phyloP scores from a whole-genome alignment of 2,329 filamentous ascomycete species.

The Fusarium albosuccineum region DNA sequence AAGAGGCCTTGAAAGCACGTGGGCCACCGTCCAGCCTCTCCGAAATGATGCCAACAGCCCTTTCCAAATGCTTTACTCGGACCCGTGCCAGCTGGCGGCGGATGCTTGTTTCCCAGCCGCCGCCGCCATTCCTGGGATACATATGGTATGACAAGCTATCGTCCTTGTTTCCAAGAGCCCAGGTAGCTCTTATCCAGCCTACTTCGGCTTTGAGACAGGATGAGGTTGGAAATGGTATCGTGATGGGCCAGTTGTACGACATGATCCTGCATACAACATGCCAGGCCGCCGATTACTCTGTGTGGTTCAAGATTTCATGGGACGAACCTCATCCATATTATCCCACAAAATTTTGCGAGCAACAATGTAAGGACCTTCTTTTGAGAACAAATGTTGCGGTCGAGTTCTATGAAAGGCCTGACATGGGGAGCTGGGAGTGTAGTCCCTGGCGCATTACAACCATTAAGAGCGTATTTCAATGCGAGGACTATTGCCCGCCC shows the following conservation, averaged over 20 bases:
- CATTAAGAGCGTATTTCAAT: conserved; percentile 19
- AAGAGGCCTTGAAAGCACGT: conserved; percentile 2
- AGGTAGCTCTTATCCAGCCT: conserved; percentile 10
- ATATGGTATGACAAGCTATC: conserved; percentile 20
- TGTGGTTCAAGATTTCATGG: conserved; percentile 29
- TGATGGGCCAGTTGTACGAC: conserved; percentile 39
- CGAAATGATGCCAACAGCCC: conserved; percentile 15
- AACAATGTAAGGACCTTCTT: conserved; percentile 15
- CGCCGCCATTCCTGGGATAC: conserved; percentile 38
- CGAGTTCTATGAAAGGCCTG: conserved; percentile 21
- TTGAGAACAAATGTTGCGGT: conserved; percentile 19
- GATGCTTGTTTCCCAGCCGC: conserved; percentile 43
- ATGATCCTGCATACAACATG: conserved; percentile 22
- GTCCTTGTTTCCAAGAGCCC: conserved; percentile 25
- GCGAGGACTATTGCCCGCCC: conserved; percentile 1
- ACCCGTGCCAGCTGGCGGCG: conserved; percentile 39
- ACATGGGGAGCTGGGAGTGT: conserved; percentile 11
- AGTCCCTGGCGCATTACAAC: conserved; percentile 22
- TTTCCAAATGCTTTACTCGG: conserved; percentile 27
- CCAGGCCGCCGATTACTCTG: conserved; percentile 6
- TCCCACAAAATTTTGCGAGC: conserved; percentile 10
- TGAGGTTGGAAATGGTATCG: conserved; percentile 11
- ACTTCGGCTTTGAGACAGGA: not conserved
- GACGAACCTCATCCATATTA: conserved; percentile 1
- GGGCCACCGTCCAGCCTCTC: conserved; percentile 16